Evolutionary conservation across 2,329 filamentous ascomycete genomes (phyloP).

Genomic region (Colletotrichum godetiae): DNA sequence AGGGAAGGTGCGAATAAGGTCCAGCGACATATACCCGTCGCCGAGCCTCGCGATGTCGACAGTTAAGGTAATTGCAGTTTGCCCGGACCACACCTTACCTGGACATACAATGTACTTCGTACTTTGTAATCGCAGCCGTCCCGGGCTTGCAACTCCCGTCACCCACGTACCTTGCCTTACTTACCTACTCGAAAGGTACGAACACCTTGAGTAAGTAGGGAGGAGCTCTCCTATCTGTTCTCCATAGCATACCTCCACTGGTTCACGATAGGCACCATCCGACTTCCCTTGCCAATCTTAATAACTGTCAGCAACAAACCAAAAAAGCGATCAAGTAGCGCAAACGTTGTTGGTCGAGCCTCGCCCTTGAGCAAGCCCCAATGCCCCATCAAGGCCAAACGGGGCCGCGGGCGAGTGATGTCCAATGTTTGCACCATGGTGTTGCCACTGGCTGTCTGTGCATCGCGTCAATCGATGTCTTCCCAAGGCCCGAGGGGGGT

Average conservation of each 20-base stretch:
- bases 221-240: neutral
- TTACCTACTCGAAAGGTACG: too few species aligned
- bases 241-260: neutral
- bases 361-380: neutral
- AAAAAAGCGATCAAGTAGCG: neutral
- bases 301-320: neutral
- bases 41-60: neutral
- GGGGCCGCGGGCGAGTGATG: too few species aligned
- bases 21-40: neutral
- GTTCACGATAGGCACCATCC: neutral
- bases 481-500: too few species aligned
- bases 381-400: neutral
- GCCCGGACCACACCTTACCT: slow-evolving; percentile 11
- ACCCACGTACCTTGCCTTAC: neutral
- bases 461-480: slow-evolving; percentile 2
- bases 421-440: slow-evolving; percentile 18
- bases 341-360: neutral
- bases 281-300: neutral
- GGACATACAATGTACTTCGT: neutral
- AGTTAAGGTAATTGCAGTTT: neutral
- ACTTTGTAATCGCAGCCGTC: too few species aligned
- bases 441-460: slow-evolving; percentile 21
- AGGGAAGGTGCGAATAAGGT: neutral
- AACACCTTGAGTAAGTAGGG: neutral
- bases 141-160: neutral